phyloP scores from a whole-genome alignment of 441 rosid genomes.

The Mallotus japonicus region DNA sequence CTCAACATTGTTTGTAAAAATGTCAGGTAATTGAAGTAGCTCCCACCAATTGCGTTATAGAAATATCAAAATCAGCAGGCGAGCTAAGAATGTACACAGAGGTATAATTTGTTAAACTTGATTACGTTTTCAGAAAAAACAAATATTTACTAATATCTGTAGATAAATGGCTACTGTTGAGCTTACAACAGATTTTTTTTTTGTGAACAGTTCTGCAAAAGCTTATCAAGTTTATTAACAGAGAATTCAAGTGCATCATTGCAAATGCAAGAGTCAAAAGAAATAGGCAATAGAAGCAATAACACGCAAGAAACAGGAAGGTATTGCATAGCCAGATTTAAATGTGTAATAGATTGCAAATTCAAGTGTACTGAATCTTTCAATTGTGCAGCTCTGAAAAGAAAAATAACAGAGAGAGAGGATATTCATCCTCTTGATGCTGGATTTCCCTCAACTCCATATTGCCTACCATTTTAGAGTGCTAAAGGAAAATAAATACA shows the following conservation, averaged over 20 bases:
- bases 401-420: slow-evolving; percentile 22
- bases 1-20: slow-evolving; percentile 16
- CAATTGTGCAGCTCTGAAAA: slow-evolving; percentile 41
- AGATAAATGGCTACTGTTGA: slow-evolving; percentile 14
- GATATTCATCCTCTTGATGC: slow-evolving; percentile 42
- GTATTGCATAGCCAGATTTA: slow-evolving; percentile 26
- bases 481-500: slow-evolving; percentile 6
- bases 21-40: slow-evolving; percentile 69
- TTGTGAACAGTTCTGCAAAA: slow-evolving; percentile 71
- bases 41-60: slow-evolving; percentile 81
- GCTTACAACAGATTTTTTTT: slow-evolving; percentile 11
- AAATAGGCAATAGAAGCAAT: slow-evolving; percentile 15
- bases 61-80: slow-evolving; percentile 83
- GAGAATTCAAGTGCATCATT: slow-evolving; percentile 41
- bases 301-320: slow-evolving; percentile 30
- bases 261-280: slow-evolving; percentile 26
- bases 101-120: slow-evolving; percentile 37
- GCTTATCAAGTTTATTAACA: slow-evolving; percentile 62
- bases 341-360: slow-evolving; percentile 12
- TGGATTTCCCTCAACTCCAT: slow-evolving; percentile 1
- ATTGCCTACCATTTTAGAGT: slow-evolving; percentile 8
- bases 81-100: slow-evolving; percentile 65
- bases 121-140: neutral
- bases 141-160: neutral
- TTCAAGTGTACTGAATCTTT: slow-evolving; percentile 18